These are phyloP conservation scores for Polychytrium aggregatum DNA, from an alignment of 192 early-diverging fungal genomes.

Conservation along the genomic window DNA sequence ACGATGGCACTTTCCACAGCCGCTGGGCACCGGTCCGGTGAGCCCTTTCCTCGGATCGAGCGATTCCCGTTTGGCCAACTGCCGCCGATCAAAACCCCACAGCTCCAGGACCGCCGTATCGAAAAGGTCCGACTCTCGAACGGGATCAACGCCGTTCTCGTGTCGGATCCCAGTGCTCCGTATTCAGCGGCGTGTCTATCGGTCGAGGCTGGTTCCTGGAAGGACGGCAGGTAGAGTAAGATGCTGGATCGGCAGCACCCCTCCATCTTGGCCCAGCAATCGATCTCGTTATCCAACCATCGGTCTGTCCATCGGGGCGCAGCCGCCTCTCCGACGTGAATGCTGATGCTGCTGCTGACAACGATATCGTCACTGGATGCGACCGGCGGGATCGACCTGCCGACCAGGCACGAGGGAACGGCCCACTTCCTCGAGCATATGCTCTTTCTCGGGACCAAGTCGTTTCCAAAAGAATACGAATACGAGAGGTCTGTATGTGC, in stretches of 20 bases:
- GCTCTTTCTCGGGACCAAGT: slow-evolving; percentile 30
- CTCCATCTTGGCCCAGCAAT: not conserved
- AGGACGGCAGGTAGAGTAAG: slow-evolving; percentile 9
- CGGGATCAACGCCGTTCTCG: slow-evolving; percentile 17
- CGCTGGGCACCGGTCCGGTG: too few species aligned
- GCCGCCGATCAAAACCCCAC: not conserved
- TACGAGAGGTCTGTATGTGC: slow-evolving; percentile 20
- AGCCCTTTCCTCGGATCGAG: too few species aligned
- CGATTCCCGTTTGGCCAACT: too few species aligned
- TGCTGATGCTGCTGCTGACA: not conserved
- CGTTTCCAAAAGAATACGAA: slow-evolving; percentile 20
- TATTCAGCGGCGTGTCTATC: slow-evolving; percentile 17
- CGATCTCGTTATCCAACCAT: too few species aligned
- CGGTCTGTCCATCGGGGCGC: not conserved
- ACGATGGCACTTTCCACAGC: too few species aligned
- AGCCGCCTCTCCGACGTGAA: not conserved
- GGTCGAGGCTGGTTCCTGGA: slow-evolving; percentile 29
- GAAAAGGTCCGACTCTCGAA: slow-evolving; percentile 20
- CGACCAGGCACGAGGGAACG: slow-evolving; percentile 15
- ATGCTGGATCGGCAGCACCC: not conserved
- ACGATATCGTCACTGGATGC: not conserved
- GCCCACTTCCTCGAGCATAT: slow-evolving; percentile 32
- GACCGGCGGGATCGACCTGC: not conserved
- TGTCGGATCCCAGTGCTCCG: slow-evolving; percentile 18
- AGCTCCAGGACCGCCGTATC: slow-evolving; percentile 10